Evolutionary conservation across 192 early-diverging fungal genomes (phyloP).

Genomic region (Linnemannia schmuckeri): DNA sequence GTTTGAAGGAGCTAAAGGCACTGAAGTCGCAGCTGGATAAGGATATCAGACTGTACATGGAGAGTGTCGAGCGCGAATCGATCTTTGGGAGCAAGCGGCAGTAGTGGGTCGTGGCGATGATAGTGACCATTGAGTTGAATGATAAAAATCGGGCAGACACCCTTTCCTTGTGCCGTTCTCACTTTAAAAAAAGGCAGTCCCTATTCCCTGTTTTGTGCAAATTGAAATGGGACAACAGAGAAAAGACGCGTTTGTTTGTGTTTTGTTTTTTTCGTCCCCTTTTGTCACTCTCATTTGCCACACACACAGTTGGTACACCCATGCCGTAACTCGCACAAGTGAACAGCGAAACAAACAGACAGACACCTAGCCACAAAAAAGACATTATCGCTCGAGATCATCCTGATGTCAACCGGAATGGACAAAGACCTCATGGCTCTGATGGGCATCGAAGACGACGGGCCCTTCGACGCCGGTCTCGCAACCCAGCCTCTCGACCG

Average conservation of each 20-base stretch:
- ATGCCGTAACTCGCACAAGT: too few species aligned
- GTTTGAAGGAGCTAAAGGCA: slow-evolving; percentile 9
- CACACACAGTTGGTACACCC: too few species aligned
- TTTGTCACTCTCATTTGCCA: too few species aligned
- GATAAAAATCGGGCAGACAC: too few species aligned
- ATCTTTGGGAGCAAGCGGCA: slow-evolving; percentile 11
- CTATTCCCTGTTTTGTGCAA: too few species aligned
- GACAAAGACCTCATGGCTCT: slow-evolving; percentile 52
- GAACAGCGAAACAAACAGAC: neutral
- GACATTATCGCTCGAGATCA: neutral
- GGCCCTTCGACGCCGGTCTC: slow-evolving; percentile 13
- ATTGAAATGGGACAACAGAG: too few species aligned
- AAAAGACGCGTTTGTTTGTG: too few species aligned
- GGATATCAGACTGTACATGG: slow-evolving; percentile 36
- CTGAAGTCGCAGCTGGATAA: slow-evolving; percentile 22
- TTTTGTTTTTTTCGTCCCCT: too few species aligned
- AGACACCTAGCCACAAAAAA: neutral
- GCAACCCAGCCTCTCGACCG: neutral
- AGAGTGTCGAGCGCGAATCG: slow-evolving; percentile 46
- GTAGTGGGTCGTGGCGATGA: neutral
- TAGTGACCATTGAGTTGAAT: too few species aligned
- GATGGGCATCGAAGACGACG: slow-evolving; percentile 52
- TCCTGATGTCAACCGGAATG: slow-evolving; percentile 30
- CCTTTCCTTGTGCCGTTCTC: too few species aligned
- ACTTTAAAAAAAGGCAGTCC: too few species aligned